Conservation (phyloP, 495 filamentous ascomycete species). For the Entonaema liquescens region DNA sequence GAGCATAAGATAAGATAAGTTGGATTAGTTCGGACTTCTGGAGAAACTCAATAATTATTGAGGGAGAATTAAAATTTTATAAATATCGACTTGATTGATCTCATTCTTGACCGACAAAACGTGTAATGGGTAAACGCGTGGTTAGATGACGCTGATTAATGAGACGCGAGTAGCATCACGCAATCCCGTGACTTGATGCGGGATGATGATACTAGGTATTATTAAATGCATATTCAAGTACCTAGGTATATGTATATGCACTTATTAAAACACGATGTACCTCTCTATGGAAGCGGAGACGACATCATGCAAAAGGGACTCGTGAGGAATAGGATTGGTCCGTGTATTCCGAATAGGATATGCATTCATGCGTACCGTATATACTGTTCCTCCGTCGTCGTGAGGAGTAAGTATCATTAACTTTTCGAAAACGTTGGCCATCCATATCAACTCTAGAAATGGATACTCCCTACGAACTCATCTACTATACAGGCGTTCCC, state of each 20-base stretch:
- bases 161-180: conserved; percentile 41
- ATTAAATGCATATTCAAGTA: not conserved
- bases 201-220: not conserved
- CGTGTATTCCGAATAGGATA: not conserved
- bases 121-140: conserved; percentile 22
- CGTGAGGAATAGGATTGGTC: no score
- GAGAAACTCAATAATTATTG: not conserved
- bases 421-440: not conserved
- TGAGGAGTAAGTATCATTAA: not conserved
- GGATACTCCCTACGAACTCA: conserved; percentile 61
- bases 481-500: conserved; percentile 71
- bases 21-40: not conserved
- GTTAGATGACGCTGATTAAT: conserved; percentile 22
- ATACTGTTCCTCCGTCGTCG: not conserved
- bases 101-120: conserved; percentile 4
- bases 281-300: not conserved
- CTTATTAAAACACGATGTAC: not conserved
- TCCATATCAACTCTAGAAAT: conserved; percentile 37
- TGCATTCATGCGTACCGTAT: not conserved
- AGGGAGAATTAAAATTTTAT: not conserved
- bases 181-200: conserved; percentile 43
- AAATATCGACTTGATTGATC: not conserved
- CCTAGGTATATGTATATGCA: not conserved
- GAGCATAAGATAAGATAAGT: conserved; percentile 6
- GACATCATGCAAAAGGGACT: no score